Evolutionary conservation across 306 rosid species (phyloP), one percentile per base, ranked within the genome.

Genomic region (Comarum palustre): DNA sequence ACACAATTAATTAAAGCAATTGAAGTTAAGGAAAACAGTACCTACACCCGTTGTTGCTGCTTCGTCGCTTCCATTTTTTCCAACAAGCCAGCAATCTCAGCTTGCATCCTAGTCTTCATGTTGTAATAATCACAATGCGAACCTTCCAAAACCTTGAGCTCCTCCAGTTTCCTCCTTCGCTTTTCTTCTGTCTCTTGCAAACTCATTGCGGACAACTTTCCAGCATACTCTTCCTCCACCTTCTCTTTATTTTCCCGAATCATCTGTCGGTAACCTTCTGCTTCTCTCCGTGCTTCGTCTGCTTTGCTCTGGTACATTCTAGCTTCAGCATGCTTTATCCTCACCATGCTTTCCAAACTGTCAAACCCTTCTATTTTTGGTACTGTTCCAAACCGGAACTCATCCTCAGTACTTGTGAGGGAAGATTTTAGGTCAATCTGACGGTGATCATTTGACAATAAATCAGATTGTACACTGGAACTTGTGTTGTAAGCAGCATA

Each of bases 21-120:
- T 63, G 67, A 17, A 7, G 80, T 82, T 75, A 84, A 66, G 17
- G 39, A 14, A 12, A 22, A 31, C 12, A 63, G 8, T 76, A 27
- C 43, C 82, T 62, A 94, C 74, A 86, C 86, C 86, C 86, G 66
- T 68, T 88, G 93, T 71, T 88, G 95, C 79, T 91, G 88, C 81
- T 88, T 95, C 69, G 99, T 90, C 67, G 91, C 93, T 70, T 95
- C 99, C 97, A 95, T 91, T 84, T 97, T 91, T 82, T 86, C 82
- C 87, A 90, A 78, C 72, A 91, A 82, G 46, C 96, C 93, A 52
- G 72, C 85, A 71, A 95, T 92, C 85, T 95, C 97, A 25, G 71
- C 90, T 79, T 86, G 91, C 99, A 95, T 95, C 85, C 97, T 86
- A 66, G 43, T 77, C 66, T 95, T 92, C 99, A 95, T 95, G 59